These are phyloP conservation scores for Lyophyllum semitale DNA, from an alignment of 768 basidiomycete genomes.

Conservation along the genomic window DNA sequence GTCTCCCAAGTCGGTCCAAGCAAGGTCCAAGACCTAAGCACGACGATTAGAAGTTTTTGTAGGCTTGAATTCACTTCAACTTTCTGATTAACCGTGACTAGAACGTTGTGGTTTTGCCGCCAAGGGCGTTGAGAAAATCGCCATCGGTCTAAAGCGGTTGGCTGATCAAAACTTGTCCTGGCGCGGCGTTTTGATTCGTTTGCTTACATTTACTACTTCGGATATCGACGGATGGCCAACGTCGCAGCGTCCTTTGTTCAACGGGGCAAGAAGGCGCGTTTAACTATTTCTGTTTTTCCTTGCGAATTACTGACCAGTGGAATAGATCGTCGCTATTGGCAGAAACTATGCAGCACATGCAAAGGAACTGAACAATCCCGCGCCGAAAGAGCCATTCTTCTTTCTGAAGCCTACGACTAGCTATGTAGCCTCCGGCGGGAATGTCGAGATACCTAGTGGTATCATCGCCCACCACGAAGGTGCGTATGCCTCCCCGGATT, in stretches of 20 bases:
- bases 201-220: no score
- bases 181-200: constrained; percentile 3
- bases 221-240: constrained; percentile 6
- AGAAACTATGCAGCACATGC: constrained; percentile 92
- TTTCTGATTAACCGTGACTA: no score
- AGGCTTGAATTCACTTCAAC: no score
- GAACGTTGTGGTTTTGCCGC: no score
- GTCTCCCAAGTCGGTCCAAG: background rate
- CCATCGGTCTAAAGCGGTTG: background rate
- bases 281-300: background rate
- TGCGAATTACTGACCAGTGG: background rate
- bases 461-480: constrained; percentile 92
- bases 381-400: constrained; percentile 96
- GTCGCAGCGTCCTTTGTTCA: constrained; percentile 34
- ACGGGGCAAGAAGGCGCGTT: constrained; percentile 37
- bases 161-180: constrained; percentile 9
- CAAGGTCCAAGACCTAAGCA: background rate
- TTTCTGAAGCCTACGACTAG: constrained; percentile 96
- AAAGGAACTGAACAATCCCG: constrained; percentile 87
- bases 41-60: background rate
- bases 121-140: no score
- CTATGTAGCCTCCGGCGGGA: constrained; percentile 76
- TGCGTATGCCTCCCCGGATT: constrained; percentile 25
- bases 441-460: constrained; percentile 84
- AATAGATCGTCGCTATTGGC: constrained; percentile 91